These are phyloP conservation scores for Xerophyta viscosa DNA, from an alignment of 106 monocot genomes.

Conservation along the genomic window DNA sequence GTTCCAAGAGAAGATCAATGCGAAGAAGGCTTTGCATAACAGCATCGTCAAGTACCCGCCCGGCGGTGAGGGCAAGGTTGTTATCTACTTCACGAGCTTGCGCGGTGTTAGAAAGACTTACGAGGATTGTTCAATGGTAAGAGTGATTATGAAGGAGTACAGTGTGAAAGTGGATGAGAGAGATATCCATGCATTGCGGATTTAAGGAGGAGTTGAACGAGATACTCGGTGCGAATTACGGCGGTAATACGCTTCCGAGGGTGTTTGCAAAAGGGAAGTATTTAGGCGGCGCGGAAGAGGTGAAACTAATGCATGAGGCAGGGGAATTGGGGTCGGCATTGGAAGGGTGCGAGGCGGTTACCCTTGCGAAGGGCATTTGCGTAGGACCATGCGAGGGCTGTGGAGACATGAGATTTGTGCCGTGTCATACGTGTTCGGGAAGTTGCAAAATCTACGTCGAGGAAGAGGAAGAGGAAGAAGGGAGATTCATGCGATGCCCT, in stretches of 20 bases:
- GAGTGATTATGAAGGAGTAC: constrained; percentile 41
- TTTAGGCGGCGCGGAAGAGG: constrained; percentile 69
- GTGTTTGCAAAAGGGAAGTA: constrained; percentile 58
- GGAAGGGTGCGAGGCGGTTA: constrained; percentile 33
- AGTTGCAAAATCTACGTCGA: constrained; percentile 72
- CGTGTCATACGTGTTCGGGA: constrained; percentile 60
- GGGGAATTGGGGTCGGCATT: constrained; percentile 35
- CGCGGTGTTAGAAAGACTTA: constrained; percentile 70
- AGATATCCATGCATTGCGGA: constrained; percentile 71
- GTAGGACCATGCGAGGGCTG: constrained; percentile 31
- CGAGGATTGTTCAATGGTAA: constrained; percentile 58
- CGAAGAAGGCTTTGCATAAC: constrained; percentile 14
- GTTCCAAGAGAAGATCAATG: constrained; percentile 66
- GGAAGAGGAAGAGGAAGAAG: constrained; percentile 14
- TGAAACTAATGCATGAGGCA: constrained; percentile 46
- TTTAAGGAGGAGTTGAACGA: constrained; percentile 62
- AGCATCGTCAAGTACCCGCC: constrained; percentile 16
- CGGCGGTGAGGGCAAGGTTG: constrained; percentile 32
- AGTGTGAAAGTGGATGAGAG: constrained; percentile 66
- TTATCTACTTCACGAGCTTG: constrained; percentile 78
- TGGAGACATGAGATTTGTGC: constrained; percentile 52
- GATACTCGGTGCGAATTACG: constrained; percentile 30
- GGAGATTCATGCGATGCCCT: constrained; percentile 53
- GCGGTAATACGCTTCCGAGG: constrained; percentile 39
- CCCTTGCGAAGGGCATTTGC: constrained; percentile 7